Base-by-base conservation (phyloP, 805 yeast species). In the Candida silvicultrix region DNA sequence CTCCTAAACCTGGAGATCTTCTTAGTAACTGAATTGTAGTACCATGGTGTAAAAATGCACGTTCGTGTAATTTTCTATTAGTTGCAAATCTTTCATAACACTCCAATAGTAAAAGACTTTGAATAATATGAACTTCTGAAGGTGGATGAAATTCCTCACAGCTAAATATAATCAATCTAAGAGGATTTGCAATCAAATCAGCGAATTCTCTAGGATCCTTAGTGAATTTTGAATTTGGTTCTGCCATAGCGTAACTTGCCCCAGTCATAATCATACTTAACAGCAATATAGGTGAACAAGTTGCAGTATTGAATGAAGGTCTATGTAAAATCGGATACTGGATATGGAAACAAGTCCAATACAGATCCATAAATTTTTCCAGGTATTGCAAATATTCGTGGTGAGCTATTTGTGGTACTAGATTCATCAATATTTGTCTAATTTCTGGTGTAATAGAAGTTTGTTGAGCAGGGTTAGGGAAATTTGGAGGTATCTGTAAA, bases 31-130 rank as follows among this genome's bases (percentile, higher is more conserved):
- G 96, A 37, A 87, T 81, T 0, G 90, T 81, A 0, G 95, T 84
- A 5, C 94, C 96, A 62, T 88, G 96, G 59, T 89, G 95, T 19
- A 89, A 67, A 62, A 84, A 92, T 0, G 88, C 85, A 41, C 96
- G 65, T 64, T 88, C 96, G 60, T 88, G 96, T 55, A 85, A 63
- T 37, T 68, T 66, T 54, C 96, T 68, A 40, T 78, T 75, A 0
- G 88, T 70, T 53, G 84, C 81, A 49, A 83, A 75, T 65, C 88
- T 85, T 60, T 88, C 96, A 58, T 80, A 82, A 66, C 82, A 80
- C 58, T 88, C 96, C n/a, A 89, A 61, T 50, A 89, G 60, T 45
- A 85, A 63, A 50, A 88, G 69, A 53, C 87, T 72, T 62, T 89
- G 96, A 41, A 89, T 70, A 10, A 88, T 77, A 83, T 90, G 88